Evolutionary conservation across 257 asterid genomes (phyloP).

Genomic region (Solanum peruvianum): DNA sequence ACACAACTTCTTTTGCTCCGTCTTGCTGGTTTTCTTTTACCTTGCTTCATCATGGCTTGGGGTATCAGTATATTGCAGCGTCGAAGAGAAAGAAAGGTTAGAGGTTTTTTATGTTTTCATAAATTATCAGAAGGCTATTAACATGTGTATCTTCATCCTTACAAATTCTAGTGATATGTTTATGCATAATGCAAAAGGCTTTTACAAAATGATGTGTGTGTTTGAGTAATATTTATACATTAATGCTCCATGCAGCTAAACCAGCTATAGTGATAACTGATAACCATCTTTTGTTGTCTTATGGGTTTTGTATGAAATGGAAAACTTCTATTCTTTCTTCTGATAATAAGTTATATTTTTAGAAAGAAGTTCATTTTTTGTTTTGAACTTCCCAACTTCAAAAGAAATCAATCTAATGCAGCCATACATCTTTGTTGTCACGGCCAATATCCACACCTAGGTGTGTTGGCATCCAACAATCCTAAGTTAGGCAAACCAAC

Average conservation of each 20-base stretch:
- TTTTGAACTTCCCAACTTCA: neutral
- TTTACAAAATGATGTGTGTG: neutral
- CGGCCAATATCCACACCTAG: neutral
- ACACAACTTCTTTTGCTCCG: conserved; percentile 36
- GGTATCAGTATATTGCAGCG: conserved; percentile 32
- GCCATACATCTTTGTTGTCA: neutral
- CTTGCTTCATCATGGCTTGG: conserved; percentile 38
- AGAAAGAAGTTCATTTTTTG: neutral
- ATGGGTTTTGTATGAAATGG: neutral
- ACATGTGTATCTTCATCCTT: neutral
- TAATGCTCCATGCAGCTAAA: neutral
- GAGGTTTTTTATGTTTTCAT: neutral
- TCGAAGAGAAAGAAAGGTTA: neutral
- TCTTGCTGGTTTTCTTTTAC: conserved; percentile 32
- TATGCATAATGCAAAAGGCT: neutral
- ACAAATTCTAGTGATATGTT: neutral
- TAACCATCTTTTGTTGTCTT: neutral
- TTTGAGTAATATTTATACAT: neutral
- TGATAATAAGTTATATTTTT: neutral
- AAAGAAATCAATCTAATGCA: neutral
- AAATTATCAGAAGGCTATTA: neutral
- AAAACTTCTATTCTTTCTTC: neutral
- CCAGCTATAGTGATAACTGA: neutral
- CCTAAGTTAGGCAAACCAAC: neutral
- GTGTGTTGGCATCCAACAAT: neutral